A percentile compares a stretch with the other conserved stretches of the same genome.
These are phyloP conservation scores for Paecilomyces dactylethromorphus DNA, from an alignment of 2,329 filamentous ascomycete species.

Conservation along the genomic window DNA sequence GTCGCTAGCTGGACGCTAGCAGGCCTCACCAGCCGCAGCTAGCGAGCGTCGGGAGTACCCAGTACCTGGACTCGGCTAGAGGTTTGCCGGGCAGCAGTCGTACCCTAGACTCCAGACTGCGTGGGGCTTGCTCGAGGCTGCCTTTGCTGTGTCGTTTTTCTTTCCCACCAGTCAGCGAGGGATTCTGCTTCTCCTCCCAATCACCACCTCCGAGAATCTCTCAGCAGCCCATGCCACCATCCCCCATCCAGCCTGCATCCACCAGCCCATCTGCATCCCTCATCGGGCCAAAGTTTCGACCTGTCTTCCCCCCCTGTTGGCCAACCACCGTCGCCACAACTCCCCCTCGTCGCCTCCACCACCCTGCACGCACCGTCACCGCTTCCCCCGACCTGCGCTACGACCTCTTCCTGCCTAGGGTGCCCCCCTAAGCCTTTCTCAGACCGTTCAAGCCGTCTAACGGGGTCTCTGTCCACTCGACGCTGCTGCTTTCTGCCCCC, in stretches of 20 bases:
- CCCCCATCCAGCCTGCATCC: background rate
- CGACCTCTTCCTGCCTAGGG: conserved; percentile 24
- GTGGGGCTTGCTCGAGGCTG: conserved; percentile 2
- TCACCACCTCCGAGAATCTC: background rate
- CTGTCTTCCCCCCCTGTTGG: conserved; percentile 2
- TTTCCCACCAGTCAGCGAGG: background rate
- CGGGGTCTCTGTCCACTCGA: conserved; percentile 3
- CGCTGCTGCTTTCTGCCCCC: conserved; percentile 1
- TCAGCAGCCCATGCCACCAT: background rate
- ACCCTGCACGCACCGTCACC: conserved; percentile 21
- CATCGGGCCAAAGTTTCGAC: conserved; percentile 3
- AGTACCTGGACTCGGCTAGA: conserved; percentile 1
- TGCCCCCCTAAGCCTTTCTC: conserved; percentile 16
- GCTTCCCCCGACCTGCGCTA: conserved; percentile 31
- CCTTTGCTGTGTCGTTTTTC: background rate
- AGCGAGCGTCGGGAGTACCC: conserved; percentile 1
- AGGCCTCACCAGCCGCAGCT: background rate
- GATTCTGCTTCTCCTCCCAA: background rate
- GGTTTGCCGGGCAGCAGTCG: background rate
- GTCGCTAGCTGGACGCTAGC: background rate
- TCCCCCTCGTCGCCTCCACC: background rate
- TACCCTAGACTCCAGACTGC: background rate
- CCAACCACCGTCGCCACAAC: background rate
- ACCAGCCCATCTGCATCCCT: background rate
- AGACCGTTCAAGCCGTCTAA: conserved; percentile 19